Base-by-base conservation (phyloP, 495 filamentous ascomycete genomes). In the Pyronema omphalodes region DNA sequence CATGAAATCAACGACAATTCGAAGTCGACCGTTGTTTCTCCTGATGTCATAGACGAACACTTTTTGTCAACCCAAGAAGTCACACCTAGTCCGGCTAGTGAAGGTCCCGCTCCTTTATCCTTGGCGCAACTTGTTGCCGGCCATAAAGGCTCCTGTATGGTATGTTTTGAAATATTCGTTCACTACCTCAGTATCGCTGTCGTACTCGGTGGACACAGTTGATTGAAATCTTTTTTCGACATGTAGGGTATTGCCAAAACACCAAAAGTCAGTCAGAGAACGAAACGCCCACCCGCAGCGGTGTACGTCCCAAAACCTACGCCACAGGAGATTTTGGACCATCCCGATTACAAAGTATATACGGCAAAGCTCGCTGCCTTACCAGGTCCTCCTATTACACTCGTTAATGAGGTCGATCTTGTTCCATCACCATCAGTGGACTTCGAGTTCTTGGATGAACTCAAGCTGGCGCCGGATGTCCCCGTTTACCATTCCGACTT, bases 401-500 rank as follows among this genome's bases (percentile, higher is more conserved):
- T 79, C 29, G 60, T 71, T 37, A 78, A 79, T 55, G 63, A 62
- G 0, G 60, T 66, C 23, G 72, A 70, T 44, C 37, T 40, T 23
- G 34, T 62, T 60, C 17, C 65, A 61, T 39, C 67, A 71, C 37
- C 70, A 1, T 60, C 75, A 12, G 66, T 69, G 0, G 60, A 73
- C 33, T 82, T 82, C 57, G 66, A 68, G 0, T 77, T 82, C 56
- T 70, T 78, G 53, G 70, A 76, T 19, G 52, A 63, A 1, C 71
- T 70, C 3, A 55, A 73, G 6, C 62, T 75, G 11, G 56, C 67
- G 11, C 53, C 69, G 3, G 72, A 66, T 41, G 72, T 81, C 29
- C 62, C 68, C 14, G 57, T 68, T 0, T 71, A 71, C 14, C 70
- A 70, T 52, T 58, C 60, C 14, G 70, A 68, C n/a, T 78, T 78